Conservation (phyloP, 2,329 filamentous ascomycete species). For the Claviceps monticola region DNA sequence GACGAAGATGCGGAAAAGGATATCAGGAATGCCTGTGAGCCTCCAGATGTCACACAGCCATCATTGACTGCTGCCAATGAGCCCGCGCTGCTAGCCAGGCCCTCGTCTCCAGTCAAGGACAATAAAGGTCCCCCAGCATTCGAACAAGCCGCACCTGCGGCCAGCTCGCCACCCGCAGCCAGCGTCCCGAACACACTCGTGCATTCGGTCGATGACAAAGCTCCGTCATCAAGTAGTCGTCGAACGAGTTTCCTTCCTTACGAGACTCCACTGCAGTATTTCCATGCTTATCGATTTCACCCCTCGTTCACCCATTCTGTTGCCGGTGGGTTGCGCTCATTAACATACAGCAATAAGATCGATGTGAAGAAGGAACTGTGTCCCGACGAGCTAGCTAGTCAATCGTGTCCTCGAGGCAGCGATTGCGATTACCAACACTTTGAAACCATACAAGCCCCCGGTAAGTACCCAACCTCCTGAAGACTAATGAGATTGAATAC, state of each 20-base stretch:
- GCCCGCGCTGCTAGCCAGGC: constrained; percentile 3
- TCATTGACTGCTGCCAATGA: not conserved
- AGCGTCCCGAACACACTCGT: not conserved
- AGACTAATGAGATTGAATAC: constrained; percentile 7
- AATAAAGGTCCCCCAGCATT: not conserved
- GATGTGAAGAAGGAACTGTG: constrained; percentile 63
- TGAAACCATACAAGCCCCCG: constrained; percentile 23
- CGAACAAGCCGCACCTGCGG: not conserved
- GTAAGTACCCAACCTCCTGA: constrained; percentile 17
- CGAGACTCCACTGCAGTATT: constrained; percentile 66
- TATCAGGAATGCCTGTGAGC: constrained; percentile 40
- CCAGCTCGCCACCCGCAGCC: not conserved
- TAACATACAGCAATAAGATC: constrained; percentile 90
- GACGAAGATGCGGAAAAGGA: constrained; percentile 23
- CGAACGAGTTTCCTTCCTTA: constrained; percentile 43
- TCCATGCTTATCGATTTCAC: constrained; percentile 84
- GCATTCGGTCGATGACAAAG: constrained; percentile 1
- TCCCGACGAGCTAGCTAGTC: constrained; percentile 56
- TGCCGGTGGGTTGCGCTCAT: constrained; percentile 65
- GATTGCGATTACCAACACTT: constrained; percentile 74
- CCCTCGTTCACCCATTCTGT: constrained; percentile 58
- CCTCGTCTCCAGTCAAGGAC: not conserved
- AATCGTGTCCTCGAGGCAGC: constrained; percentile 54
- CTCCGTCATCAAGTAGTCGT: constrained; percentile 10
- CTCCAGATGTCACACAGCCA: constrained; percentile 26